Evolutionary conservation across 2,329 filamentous ascomycete species (phyloP), one percentile per base, ranked within the genome.

Genomic region (Parastagonospora nodorum): DNA sequence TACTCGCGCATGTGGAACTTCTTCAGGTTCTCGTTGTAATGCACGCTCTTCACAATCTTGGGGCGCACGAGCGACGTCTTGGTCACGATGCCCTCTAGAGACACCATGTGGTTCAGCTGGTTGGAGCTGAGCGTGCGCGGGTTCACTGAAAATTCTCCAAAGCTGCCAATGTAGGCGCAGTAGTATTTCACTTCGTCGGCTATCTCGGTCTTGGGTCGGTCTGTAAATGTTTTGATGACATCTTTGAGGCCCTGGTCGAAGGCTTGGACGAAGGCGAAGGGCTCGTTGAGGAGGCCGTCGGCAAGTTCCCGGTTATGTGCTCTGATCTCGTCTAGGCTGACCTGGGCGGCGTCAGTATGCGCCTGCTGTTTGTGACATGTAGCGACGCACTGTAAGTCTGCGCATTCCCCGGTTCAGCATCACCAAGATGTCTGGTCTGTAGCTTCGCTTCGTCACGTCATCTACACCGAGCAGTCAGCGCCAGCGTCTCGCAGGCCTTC

Each of bases 31-130:
- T 97, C 92, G 66, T 91, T 96, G 77, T 92, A 97, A 74, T 99
- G 94, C 45, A 99, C 92, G 75, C 94, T 97, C 78, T 95, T 96
- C 55, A 97, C 88, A n/a, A 99, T 86, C 77, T 99, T 99, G 9
- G 94, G 94, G 49, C 95, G 85, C 57, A 99, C 96, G 15, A 99
- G 82, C 19, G 92, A 97, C 76, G 91, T 96, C 74, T 94, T 89
- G 31, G 94, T 99, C 36, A 99, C 94, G 66, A 99, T 99, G 40
- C 94, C 94, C 76, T 99, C 94, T 44, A 99, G 82, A 3, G 92
- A 96, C 11, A 99, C 90, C 92, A 99, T 97, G 68, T 90, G 88
- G 75, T 99, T 99, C 49, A 99, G 83, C 66, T 96, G 90, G 35
- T 86, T 82, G 2, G 93, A 97, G 43, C 90, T 90, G 28, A 99